These are phyloP conservation scores for Amanita muscaria DNA, from an alignment of 768 basidiomycete species.

Conservation along the genomic window DNA sequence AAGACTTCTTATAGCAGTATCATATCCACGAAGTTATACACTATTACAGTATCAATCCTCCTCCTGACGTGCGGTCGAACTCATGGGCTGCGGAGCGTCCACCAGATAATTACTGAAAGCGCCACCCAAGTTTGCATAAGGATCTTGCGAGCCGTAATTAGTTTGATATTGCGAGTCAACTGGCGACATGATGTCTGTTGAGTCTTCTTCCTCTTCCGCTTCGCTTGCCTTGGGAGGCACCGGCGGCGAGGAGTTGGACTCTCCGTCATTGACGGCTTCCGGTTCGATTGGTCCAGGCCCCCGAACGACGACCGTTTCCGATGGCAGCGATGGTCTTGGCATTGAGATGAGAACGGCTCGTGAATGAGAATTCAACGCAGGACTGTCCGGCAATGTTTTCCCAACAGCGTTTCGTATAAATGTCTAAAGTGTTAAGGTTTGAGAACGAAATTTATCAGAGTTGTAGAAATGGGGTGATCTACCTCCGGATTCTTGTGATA, in stretches of 20 bases:
- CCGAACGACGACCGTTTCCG: conserved; percentile 37
- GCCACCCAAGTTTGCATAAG: conserved; percentile 75
- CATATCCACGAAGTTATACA: background rate
- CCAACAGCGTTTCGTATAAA: conserved; percentile 89
- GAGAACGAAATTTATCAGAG: background rate
- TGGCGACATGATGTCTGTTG: conserved; percentile 19
- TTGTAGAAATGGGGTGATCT: background rate
- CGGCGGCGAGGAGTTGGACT: conserved; percentile 22
- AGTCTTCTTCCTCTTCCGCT: conserved; percentile 20
- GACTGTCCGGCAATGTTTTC: conserved; percentile 77
- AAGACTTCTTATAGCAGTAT: background rate
- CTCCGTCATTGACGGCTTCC: conserved; percentile 16
- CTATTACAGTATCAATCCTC: conserved; percentile 52
- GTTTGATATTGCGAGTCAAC: conserved; percentile 26
- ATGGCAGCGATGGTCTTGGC: conserved; percentile 41
- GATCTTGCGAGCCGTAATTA: conserved; percentile 52
- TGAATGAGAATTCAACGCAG: conserved; percentile 80
- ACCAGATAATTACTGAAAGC: conserved; percentile 68
- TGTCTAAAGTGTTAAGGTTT: conserved; percentile 39
- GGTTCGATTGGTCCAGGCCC: conserved; percentile 60
- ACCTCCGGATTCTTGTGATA: conserved; percentile 98
- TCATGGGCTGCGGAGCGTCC: conserved; percentile 65
- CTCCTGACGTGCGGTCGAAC: conserved; percentile 30
- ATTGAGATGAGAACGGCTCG: conserved; percentile 61
- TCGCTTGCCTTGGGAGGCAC: conserved; percentile 22